Evolutionary conservation across 768 basidiomycete species (phyloP).

Genomic region (Leccinum longicurvipes): DNA sequence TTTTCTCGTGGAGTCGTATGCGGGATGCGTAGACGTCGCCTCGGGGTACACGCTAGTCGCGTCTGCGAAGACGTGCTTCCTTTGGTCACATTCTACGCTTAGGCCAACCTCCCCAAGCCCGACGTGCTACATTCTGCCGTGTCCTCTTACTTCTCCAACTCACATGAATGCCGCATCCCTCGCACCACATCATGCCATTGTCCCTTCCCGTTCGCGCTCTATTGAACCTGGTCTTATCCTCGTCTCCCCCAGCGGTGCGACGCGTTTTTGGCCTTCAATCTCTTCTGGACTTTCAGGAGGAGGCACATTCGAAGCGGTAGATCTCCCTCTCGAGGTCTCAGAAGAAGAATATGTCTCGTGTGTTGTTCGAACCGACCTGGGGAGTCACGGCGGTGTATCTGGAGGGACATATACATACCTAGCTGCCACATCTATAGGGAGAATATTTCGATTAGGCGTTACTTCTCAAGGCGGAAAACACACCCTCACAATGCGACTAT

Average conservation of each 20-base stretch:
- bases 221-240: slow-evolving; percentile 84
- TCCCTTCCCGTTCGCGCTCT: slow-evolving; percentile 52
- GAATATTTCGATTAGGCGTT: slow-evolving; percentile 59
- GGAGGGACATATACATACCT: slow-evolving; percentile 40
- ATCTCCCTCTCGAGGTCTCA: slow-evolving; percentile 42
- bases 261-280: slow-evolving; percentile 88
- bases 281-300: slow-evolving; percentile 81
- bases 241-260: slow-evolving; percentile 62
- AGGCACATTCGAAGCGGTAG: slow-evolving; percentile 49
- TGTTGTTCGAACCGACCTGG: slow-evolving; percentile 62
- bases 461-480: slow-evolving; percentile 69
- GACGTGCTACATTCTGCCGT: slow-evolving; percentile 81
- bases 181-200: slow-evolving; percentile 48
- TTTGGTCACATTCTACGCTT: slow-evolving; percentile 78
- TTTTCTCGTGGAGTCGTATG: slow-evolving; percentile 63
- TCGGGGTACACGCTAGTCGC: slow-evolving; percentile 76
- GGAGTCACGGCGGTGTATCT: slow-evolving; percentile 22
- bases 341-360: slow-evolving; percentile 63
- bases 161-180: slow-evolving; percentile 49
- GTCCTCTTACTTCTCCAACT: slow-evolving; percentile 47
- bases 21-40: slow-evolving; percentile 65
- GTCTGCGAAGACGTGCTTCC: slow-evolving; percentile 72
- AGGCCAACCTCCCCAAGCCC: slow-evolving; percentile 54
- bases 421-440: slow-evolving; percentile 64
- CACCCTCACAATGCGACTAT: slow-evolving; percentile 54